Percentiles rank a stretch among this genome's conserved stretches.
These are phyloP conservation scores for Venturia pyrina DNA, from an alignment of 2,329 filamentous ascomycete genomes.

Conservation along the genomic window DNA sequence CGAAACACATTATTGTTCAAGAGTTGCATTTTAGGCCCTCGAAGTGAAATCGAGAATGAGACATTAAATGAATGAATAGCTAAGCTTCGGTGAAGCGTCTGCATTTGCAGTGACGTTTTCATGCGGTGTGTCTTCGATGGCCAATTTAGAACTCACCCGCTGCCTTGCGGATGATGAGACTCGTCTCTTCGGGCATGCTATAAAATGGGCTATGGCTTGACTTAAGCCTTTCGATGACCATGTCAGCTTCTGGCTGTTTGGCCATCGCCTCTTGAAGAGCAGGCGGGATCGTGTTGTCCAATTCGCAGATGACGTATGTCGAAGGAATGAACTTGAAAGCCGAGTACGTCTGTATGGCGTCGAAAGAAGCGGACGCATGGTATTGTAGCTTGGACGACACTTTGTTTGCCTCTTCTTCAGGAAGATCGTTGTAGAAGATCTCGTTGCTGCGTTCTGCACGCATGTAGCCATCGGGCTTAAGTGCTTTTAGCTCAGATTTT, in stretches of 20 bases:
- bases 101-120: too few relatives aligned
- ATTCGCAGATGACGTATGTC: conserved; percentile 6
- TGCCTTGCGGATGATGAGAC: conserved; percentile 18
- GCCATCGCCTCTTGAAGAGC: conserved; percentile 4
- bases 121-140: too few relatives aligned
- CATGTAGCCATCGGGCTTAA: conserved; percentile 31
- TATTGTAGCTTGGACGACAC: conserved; percentile 33
- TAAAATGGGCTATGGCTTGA: conserved; percentile 5
- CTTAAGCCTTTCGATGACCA: not conserved
- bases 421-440: conserved; percentile 42
- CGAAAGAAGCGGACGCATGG: conserved; percentile 31
- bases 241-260: not conserved
- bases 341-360: not conserved
- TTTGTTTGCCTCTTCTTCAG: conserved; percentile 31
- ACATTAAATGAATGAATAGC: too few relatives aligned
- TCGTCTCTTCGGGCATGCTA: conserved; percentile 8
- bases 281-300: conserved; percentile 2
- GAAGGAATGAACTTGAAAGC: conserved; percentile 4
- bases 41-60: too few relatives aligned
- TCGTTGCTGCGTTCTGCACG: conserved; percentile 28
- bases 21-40: too few relatives aligned
- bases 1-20: too few relatives aligned
- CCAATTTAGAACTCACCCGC: conserved; percentile 1
- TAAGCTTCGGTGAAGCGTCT: too few relatives aligned
- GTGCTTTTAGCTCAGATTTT: too few relatives aligned